phyloP scores from a whole-genome alignment of 2,329 filamentous ascomycete genomes.

The Trichoderma asperellum region DNA sequence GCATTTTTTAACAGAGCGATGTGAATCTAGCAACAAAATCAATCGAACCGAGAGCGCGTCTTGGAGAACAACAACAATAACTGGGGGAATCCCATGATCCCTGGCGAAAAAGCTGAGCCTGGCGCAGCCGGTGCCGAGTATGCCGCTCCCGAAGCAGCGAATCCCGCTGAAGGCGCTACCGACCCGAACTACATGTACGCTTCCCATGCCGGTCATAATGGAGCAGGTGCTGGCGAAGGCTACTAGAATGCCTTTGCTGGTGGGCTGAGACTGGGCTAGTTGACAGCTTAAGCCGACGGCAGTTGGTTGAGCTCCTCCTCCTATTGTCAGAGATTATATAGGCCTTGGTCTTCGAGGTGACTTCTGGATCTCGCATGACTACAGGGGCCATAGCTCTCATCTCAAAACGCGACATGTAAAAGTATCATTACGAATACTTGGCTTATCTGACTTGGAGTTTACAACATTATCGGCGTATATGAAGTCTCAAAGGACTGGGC shows the following conservation, averaged over 20 bases:
- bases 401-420: slow-evolving; percentile 5
- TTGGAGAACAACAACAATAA: slow-evolving; percentile 40
- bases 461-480: slow-evolving; percentile 14
- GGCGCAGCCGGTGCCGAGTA: slow-evolving; percentile 44
- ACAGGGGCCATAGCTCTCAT: background rate
- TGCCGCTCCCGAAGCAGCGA: slow-evolving; percentile 49
- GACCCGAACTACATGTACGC: slow-evolving; percentile 57
- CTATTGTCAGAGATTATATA: background rate
- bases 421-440: slow-evolving; percentile 13
- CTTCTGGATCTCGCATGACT: background rate
- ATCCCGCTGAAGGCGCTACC: slow-evolving; percentile 46
- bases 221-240: slow-evolving; percentile 55
- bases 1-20: background rate
- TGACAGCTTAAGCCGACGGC: background rate
- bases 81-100: slow-evolving; percentile 41
- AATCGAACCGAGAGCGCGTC: slow-evolving; percentile 47
- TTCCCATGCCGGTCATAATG: slow-evolving; percentile 62
- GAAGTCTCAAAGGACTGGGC: slow-evolving; percentile 4
- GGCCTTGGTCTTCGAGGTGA: no score
- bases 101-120: slow-evolving; percentile 41
- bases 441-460: slow-evolving; percentile 5
- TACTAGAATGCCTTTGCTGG: slow-evolving; percentile 46
- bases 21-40: slow-evolving; percentile 46
- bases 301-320: background rate
- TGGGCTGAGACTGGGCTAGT: background rate